Conservation (phyloP, 2,329 filamentous ascomycete species). For the Monosporascus sp. region DNA sequence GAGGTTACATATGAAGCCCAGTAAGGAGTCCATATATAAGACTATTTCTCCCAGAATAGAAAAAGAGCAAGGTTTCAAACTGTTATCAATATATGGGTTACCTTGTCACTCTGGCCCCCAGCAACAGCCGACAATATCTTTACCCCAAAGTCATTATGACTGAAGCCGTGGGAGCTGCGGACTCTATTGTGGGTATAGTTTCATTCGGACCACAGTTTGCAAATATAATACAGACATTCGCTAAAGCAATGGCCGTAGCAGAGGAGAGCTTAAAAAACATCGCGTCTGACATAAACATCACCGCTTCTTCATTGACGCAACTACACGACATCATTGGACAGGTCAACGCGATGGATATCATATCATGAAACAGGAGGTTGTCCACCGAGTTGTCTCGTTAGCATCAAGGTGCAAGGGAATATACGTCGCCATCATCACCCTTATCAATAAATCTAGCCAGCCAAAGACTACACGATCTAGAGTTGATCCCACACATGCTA, state of each 20-base stretch:
- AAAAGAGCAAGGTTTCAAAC: too few relatives aligned
- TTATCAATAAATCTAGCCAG: conserved; percentile 6
- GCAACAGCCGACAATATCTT: too few relatives aligned
- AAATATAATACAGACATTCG: conserved; percentile 8
- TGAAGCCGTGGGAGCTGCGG: not conserved
- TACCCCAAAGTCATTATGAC: too few relatives aligned
- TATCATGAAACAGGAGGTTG: conserved; percentile 4
- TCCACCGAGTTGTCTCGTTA: conserved; percentile 4
- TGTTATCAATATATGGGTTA: too few relatives aligned
- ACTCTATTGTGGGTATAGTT: conserved; percentile 7
- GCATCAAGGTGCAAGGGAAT: conserved; percentile 8
- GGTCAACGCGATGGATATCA: conserved; percentile 1
- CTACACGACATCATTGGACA: conserved; percentile 2
- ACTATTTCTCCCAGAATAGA: too few relatives aligned
- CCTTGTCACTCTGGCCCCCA: too few relatives aligned
- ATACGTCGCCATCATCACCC: conserved; percentile 2
- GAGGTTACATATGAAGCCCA: too few relatives aligned
- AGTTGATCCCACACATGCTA: too few relatives aligned
- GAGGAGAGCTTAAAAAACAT: conserved; percentile 5
- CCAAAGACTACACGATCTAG: too few relatives aligned
- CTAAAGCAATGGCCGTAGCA: conserved; percentile 5
- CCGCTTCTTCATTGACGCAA: conserved; percentile 7
- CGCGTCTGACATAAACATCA: conserved; percentile 7
- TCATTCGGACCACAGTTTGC: conserved; percentile 8
- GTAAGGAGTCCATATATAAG: too few relatives aligned